These are phyloP conservation scores for Poa pratensis DNA, from an alignment of 176 grass and related monocot species.

Conservation along the genomic window DNA sequence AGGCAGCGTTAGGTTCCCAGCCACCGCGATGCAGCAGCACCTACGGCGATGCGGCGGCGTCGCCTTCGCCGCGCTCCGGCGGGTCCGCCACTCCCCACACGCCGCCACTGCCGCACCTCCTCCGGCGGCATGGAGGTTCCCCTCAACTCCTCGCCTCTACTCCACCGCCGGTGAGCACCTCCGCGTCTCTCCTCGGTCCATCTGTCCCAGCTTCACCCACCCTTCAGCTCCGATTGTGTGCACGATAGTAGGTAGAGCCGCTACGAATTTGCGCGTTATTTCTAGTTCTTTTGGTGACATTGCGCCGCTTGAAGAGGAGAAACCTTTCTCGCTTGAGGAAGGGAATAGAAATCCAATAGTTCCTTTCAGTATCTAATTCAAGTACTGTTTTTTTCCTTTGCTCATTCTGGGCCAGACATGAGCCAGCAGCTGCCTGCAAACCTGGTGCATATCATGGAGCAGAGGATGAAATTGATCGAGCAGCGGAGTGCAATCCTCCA, in stretches of 20 bases:
- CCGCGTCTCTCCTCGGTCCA: background rate
- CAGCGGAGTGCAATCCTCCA: slow-evolving; percentile 69
- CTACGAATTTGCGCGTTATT: background rate
- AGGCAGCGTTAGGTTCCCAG: slow-evolving; percentile 16
- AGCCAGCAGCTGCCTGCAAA: slow-evolving; percentile 57
- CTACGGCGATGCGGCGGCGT: slow-evolving; percentile 47
- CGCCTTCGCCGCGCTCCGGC: slow-evolving; percentile 34
- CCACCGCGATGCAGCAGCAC: slow-evolving; percentile 44
- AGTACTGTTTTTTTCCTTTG: background rate
- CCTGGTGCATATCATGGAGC: slow-evolving; percentile 78
- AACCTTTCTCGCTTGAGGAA: background rate
- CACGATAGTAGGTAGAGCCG: background rate
- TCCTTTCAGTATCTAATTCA: background rate
- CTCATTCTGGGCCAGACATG: slow-evolving; percentile 45
- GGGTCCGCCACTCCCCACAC: background rate
- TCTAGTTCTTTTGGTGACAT: background rate
- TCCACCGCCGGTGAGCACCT: slow-evolving; percentile 46
- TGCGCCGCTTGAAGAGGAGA: background rate
- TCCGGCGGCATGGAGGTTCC: background rate
- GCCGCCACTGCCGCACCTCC: background rate
- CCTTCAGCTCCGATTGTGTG: background rate
- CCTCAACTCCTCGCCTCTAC: slow-evolving; percentile 9
- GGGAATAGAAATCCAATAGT: background rate
- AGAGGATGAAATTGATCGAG: slow-evolving; percentile 74
- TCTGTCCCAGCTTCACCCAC: background rate